These are phyloP conservation scores for Chalciporus piperatus DNA, from an alignment of 768 basidiomycete genomes.

Conservation along the genomic window DNA sequence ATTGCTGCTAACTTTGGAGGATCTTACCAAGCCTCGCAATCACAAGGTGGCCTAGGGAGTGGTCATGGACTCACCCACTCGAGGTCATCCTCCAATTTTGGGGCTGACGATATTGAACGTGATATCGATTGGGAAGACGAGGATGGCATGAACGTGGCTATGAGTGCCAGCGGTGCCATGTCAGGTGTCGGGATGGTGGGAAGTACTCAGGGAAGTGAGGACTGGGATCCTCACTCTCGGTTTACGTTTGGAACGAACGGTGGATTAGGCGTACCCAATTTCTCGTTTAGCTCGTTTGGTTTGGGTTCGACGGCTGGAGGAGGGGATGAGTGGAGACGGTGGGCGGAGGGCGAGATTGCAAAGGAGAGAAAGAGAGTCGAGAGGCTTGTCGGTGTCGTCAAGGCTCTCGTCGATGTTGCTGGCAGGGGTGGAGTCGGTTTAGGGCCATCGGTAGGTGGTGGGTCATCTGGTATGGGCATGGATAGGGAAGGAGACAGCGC, in stretches of 20 bases:
- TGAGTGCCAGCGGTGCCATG: constrained; percentile 2
- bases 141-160: constrained; percentile 13
- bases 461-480: background rate
- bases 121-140: constrained; percentile 32
- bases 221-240: constrained; percentile 23
- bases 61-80: constrained; percentile 23
- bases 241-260: constrained; percentile 11
- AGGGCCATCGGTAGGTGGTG: background rate
- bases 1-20: constrained; percentile 8
- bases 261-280: constrained; percentile 13
- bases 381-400: constrained; percentile 55
- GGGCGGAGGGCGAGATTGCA: constrained; percentile 38
- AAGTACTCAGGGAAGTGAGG: constrained; percentile 19
- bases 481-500: constrained; percentile 6
- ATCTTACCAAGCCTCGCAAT: constrained; percentile 1
- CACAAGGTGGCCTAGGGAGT: constrained; percentile 10
- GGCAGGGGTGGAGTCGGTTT: constrained; percentile 34
- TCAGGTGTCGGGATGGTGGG: constrained; percentile 13
- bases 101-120: constrained; percentile 24
- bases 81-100: constrained; percentile 27
- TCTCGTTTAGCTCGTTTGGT: constrained; percentile 10
- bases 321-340: constrained; percentile 29
- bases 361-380: constrained; percentile 64
- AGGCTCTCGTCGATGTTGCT: constrained; percentile 61
- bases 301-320: constrained; percentile 4